Percentiles rank a stretch among this genome's conserved stretches.
Conservation (phyloP, 169 alveolate genomes). For the Theileria sp. region DNA sequence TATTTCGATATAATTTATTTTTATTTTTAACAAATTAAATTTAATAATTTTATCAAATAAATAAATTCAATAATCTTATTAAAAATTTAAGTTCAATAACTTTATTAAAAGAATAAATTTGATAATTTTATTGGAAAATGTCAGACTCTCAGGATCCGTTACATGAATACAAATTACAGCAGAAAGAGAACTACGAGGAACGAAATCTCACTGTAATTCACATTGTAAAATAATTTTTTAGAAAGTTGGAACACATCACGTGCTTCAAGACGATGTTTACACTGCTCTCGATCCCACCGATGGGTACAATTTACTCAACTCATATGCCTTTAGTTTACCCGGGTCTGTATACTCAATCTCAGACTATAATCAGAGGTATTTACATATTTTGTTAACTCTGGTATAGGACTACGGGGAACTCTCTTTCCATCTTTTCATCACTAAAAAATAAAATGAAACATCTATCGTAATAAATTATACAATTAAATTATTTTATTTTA, state of each 20-base stretch:
- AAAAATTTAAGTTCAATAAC: not conserved
- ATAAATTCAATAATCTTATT: too few species aligned
- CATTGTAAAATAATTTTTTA: not conserved
- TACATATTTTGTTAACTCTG: not conserved
- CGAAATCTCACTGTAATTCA: not conserved
- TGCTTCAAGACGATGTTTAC: conserved; percentile 12
- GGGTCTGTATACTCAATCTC: not conserved
- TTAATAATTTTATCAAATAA: too few species aligned
- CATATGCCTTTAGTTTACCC: not conserved
- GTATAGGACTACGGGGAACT: not conserved
- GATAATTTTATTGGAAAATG: conserved; percentile 2
- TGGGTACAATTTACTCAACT: not conserved
- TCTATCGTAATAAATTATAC: not conserved
- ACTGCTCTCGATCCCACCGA: not conserved
- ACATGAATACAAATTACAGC: conserved; percentile 9
- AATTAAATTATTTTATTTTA: not conserved
- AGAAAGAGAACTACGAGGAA: conserved; percentile 7
- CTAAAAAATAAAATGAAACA: not conserved
- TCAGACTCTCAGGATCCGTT: conserved; percentile 7
- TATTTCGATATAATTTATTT: not conserved
- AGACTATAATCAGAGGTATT: too few species aligned
- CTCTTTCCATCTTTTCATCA: not conserved
- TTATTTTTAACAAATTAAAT: not conserved
- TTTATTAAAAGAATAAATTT: not conserved
- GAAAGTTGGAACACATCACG: not conserved